phyloP scores from a whole-genome alignment of 768 basidiomycete species.

The Suillus bovinus region DNA sequence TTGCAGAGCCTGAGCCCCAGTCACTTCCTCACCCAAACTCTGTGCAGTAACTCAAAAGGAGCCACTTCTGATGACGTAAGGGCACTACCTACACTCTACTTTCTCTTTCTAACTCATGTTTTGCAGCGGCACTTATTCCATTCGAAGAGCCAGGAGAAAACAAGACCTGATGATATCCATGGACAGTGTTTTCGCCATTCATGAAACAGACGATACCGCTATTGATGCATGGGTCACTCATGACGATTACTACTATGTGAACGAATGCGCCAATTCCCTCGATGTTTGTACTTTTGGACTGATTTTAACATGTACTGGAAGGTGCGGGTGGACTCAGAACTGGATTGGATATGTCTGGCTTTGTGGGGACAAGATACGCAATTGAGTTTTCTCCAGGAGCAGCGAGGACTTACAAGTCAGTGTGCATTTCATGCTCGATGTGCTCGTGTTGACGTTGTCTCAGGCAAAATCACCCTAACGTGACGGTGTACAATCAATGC shows the following conservation, averaged over 20 bases:
- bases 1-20: too few species aligned
- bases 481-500: constrained; percentile 65
- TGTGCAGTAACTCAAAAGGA: constrained; percentile 7
- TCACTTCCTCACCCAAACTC: too few species aligned
- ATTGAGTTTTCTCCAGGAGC: constrained; percentile 66
- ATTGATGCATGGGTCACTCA: constrained; percentile 44
- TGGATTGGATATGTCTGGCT: constrained; percentile 61
- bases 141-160: constrained; percentile 29
- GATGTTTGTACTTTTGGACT: constrained; percentile 20
- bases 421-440: constrained; percentile 3
- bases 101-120: constrained; percentile 11
- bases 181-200: constrained; percentile 55
- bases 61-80: constrained; percentile 47
- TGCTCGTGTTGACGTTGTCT: constrained; percentile 6
- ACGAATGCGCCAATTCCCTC: constrained; percentile 29
- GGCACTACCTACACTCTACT: constrained; percentile 3
- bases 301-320: constrained; percentile 24
- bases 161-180: constrained; percentile 42
- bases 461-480: constrained; percentile 63
- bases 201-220: constrained; percentile 33
- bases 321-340: constrained; percentile 77
- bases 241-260: constrained; percentile 61
- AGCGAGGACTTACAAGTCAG: constrained; percentile 62
- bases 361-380: constrained; percentile 67
- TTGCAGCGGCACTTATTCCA: constrained; percentile 41